A percentile compares a stretch with the other conserved stretches of the same genome.
Conservation (phyloP, 108 stramenopile genomes). For the Cyclotella sp. region DNA sequence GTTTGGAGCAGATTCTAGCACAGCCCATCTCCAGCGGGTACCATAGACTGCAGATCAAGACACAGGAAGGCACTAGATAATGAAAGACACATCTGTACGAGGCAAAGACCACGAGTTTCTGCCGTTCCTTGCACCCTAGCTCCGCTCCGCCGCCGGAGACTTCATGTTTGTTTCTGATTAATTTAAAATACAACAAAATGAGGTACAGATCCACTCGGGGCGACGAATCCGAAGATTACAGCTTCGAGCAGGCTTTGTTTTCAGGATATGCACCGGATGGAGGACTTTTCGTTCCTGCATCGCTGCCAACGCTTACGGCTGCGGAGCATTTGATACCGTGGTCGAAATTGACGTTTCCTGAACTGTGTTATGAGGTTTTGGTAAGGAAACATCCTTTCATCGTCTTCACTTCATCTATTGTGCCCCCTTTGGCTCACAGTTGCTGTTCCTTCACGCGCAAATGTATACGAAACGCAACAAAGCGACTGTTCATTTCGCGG, state of each 20-base stretch:
- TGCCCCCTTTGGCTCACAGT: not conserved
- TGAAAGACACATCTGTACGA: no score
- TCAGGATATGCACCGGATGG: slow-evolving; percentile 89
- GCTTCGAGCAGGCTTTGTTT: slow-evolving; percentile 82
- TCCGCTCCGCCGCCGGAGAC: no score
- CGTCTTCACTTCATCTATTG: not conserved
- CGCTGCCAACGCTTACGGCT: slow-evolving; percentile 57
- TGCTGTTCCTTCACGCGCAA: no score
- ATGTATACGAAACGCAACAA: not conserved
- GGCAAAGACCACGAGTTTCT: no score
- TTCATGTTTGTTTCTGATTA: not conserved
- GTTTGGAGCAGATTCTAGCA: no score
- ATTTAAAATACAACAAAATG: slow-evolving; percentile 40
- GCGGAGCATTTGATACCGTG: slow-evolving; percentile 52
- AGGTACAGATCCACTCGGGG: slow-evolving; percentile 77
- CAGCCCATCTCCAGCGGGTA: no score
- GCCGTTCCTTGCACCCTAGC: no score
- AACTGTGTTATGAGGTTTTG: slow-evolving; percentile 65
- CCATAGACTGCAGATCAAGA: no score
- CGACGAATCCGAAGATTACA: slow-evolving; percentile 35
- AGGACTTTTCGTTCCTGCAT: slow-evolving; percentile 84
- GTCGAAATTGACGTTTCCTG: slow-evolving; percentile 61
- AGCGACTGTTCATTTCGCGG: slow-evolving; percentile 60
- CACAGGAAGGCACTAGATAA: no score
- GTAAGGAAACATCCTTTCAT: slow-evolving; percentile 5